Percentiles rank a stretch among this genome's conserved stretches.
These are phyloP conservation scores for Hypericum perforatum DNA, from an alignment of 345 rosid genomes.

Conservation along the genomic window DNA sequence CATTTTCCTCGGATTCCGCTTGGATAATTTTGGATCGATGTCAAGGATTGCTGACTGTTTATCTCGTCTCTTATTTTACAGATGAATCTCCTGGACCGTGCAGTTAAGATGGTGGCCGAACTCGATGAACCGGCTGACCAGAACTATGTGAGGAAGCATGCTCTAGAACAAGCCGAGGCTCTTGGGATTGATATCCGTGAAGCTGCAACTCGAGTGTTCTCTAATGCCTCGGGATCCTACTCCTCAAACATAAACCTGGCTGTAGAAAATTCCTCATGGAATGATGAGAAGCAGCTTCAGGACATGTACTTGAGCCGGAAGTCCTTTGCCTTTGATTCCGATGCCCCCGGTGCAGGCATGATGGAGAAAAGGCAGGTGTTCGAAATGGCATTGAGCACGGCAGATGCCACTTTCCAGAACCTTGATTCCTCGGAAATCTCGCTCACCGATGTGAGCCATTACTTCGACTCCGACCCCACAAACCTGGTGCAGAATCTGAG, in stretches of 20 bases:
- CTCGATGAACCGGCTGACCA: slow-evolving; percentile 82
- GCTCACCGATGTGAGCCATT: slow-evolving; percentile 94
- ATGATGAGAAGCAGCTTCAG: slow-evolving; percentile 98
- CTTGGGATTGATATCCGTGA: slow-evolving; percentile 74
- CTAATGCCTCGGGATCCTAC: slow-evolving; percentile 95
- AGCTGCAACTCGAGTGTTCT: slow-evolving; percentile 94
- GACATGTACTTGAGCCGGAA: slow-evolving; percentile 98
- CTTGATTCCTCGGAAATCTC: slow-evolving; percentile 95
- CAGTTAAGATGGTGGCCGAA: slow-evolving; percentile 96
- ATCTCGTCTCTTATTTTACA: slow-evolving; percentile 15
- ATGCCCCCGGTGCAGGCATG: slow-evolving; percentile 97
- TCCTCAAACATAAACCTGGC: slow-evolving; percentile 90
- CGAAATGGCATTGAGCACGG: slow-evolving; percentile 90
- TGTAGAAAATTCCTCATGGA: slow-evolving; percentile 97
- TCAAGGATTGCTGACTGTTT: too few relatives aligned
- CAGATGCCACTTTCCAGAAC: slow-evolving; percentile 97
- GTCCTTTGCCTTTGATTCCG: slow-evolving; percentile 87
- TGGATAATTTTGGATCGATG: neutral
- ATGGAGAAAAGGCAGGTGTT: slow-evolving; percentile 82
- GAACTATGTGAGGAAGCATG: slow-evolving; percentile 86
- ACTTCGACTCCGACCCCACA: slow-evolving; percentile 94
- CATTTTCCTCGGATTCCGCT: neutral
- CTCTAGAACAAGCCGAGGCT: slow-evolving; percentile 75
- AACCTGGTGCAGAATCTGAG: slow-evolving; percentile 83
- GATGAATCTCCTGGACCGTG: slow-evolving; percentile 98